Conservation (phyloP, 2,329 filamentous ascomycete genomes). For the Diaporthe humulicola region DNA sequence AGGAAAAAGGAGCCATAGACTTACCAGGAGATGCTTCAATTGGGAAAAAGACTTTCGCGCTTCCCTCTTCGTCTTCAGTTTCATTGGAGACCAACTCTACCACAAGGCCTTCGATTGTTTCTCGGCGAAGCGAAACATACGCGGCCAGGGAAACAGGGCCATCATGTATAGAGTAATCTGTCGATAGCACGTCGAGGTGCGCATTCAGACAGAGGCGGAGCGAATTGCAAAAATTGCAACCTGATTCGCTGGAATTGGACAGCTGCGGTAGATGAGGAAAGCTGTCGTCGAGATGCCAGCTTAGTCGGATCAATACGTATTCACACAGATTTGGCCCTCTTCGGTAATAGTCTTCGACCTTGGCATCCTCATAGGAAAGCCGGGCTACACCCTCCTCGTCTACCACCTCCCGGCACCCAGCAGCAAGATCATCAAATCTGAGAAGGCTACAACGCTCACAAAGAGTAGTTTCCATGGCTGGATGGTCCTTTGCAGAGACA, state of each 20-base stretch:
- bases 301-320: neutral
- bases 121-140: neutral
- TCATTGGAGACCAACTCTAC: neutral
- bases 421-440: neutral
- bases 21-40: neutral
- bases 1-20: too few species aligned
- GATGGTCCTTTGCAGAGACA: neutral
- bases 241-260: neutral
- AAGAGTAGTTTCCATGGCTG: neutral
- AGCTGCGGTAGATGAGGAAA: neutral
- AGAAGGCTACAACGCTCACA: neutral
- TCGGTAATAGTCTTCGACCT: too few species aligned
- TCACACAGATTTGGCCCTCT: too few species aligned
- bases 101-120: neutral
- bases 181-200: neutral
- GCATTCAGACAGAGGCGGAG: neutral
- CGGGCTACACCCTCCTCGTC: neutral
- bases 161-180: neutral
- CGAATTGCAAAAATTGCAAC: neutral
- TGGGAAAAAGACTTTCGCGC: neutral
- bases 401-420: neutral
- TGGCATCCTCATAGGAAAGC: neutral
- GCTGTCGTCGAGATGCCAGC: neutral
- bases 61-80: neutral
- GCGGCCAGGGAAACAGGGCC: neutral